phyloP scores from a whole-genome alignment of 2,329 filamentous ascomycete species.

The Pestalotiopsis sp. region DNA sequence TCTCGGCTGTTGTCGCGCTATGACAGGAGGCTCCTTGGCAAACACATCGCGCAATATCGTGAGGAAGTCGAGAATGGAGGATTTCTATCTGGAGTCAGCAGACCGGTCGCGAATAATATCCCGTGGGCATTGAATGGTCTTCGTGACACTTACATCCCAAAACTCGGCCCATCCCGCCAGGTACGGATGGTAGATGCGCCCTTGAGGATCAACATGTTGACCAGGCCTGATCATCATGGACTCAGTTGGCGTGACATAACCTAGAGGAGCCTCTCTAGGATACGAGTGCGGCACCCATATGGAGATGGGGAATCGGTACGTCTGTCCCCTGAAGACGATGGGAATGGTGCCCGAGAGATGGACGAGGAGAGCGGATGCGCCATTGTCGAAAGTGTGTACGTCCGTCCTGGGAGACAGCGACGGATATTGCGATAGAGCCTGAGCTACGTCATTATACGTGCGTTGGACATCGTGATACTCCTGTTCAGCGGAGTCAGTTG shows the following conservation, averaged over 20 bases:
- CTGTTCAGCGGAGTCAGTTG: constrained; percentile 46
- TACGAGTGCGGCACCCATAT: constrained; percentile 94
- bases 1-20: constrained; percentile 66
- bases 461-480: constrained; percentile 93
- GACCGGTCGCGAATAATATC: neutral
- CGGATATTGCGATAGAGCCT: constrained; percentile 77
- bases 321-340: constrained; percentile 85
- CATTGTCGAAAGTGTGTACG: constrained; percentile 93
- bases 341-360: constrained; percentile 86
- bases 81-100: constrained; percentile 60
- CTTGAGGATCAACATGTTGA: constrained; percentile 93
- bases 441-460: constrained; percentile 88
- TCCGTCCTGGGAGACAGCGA: constrained; percentile 86
- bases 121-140: neutral
- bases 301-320: constrained; percentile 88
- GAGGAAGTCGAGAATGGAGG: constrained; percentile 80
- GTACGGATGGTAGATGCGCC: constrained; percentile 94
- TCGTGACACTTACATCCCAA: constrained; percentile 74
- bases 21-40: constrained; percentile 90
- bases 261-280: constrained; percentile 80
- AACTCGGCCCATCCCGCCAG: constrained; percentile 86
- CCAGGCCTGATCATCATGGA: constrained; percentile 89
- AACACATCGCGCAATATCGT: constrained; percentile 84
- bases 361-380: constrained; percentile 81
- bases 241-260: constrained; percentile 86